Conservation (phyloP, 768 basidiomycete genomes). For the Leccinum broughii region DNA sequence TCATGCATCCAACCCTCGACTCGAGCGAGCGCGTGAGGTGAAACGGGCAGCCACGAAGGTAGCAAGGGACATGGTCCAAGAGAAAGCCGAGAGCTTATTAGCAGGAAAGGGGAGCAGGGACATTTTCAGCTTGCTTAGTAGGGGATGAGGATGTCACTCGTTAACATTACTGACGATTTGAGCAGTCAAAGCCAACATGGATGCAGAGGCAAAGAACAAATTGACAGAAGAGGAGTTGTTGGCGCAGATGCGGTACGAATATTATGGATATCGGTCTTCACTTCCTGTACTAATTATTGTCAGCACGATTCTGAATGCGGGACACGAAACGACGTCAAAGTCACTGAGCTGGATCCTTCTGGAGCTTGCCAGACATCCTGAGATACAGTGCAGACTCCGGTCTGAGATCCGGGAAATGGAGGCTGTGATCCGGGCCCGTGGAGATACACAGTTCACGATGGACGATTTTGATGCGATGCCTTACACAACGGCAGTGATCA, state of each 20-base stretch:
- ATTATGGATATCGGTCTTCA: background rate
- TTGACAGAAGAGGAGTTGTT: slow-evolving; percentile 20
- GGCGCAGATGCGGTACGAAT: slow-evolving; percentile 19
- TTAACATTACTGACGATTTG: background rate
- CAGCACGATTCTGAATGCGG: slow-evolving; percentile 48
- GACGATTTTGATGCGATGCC: slow-evolving; percentile 56
- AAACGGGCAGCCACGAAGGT: slow-evolving; percentile 3
- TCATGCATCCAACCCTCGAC: slow-evolving; percentile 22
- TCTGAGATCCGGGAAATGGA: slow-evolving; percentile 19
- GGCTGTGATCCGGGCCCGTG: slow-evolving; percentile 11
- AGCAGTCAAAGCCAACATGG: slow-evolving; percentile 32
- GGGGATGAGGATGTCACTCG: background rate
- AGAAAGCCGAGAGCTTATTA: slow-evolving; percentile 16
- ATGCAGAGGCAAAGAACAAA: slow-evolving; percentile 23
- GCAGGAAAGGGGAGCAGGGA: slow-evolving; percentile 18
- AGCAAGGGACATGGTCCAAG: slow-evolving; percentile 18
- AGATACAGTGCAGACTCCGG: slow-evolving; percentile 61
- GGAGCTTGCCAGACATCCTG: slow-evolving; percentile 57
- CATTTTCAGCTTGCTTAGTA: slow-evolving; percentile 40
- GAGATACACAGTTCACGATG: slow-evolving; percentile 13
- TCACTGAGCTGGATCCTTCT: slow-evolving; percentile 61
- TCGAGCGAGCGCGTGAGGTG: slow-evolving; percentile 16
- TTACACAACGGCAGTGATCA: slow-evolving; percentile 42
- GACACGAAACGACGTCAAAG: slow-evolving; percentile 64
- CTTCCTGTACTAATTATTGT: background rate